Evolutionary conservation across 179 eudicot genomes (phyloP).

Genomic region (Beta lomatogona): DNA sequence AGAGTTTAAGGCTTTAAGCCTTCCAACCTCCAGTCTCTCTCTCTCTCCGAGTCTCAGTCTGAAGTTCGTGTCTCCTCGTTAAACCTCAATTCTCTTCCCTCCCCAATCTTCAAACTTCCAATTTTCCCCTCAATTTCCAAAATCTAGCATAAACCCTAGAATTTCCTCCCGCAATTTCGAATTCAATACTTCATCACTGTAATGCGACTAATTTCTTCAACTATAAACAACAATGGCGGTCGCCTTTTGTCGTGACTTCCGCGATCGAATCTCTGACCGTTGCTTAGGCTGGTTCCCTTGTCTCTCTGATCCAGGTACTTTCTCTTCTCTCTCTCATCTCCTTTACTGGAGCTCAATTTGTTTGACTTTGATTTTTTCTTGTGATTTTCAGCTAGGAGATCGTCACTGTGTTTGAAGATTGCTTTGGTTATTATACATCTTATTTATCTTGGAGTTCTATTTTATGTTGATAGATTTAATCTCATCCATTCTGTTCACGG

Average conservation of each 20-base stretch:
- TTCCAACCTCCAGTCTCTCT: no score
- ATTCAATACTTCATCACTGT: neutral
- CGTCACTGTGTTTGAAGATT: conserved; percentile 57
- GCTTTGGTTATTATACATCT: conserved; percentile 74
- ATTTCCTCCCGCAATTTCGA: neutral
- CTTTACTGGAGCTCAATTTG: neutral
- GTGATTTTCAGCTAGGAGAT: conserved; percentile 59
- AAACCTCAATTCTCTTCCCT: neutral
- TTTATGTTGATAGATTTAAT: conserved; percentile 49
- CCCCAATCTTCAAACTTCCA: neutral
- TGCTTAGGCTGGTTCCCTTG: conserved; percentile 66
- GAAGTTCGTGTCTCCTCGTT: no score
- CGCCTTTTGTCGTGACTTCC: conserved; percentile 36
- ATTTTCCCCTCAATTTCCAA: neutral
- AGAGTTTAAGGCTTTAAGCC: no score
- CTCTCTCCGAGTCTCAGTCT: no score
- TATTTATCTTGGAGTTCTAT: conserved; percentile 49
- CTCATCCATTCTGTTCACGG: conserved; percentile 45
- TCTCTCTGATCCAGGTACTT: conserved; percentile 83
- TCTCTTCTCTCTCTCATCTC: neutral
- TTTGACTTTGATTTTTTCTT: neutral
- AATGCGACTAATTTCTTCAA: neutral
- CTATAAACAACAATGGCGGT: conserved; percentile 37
- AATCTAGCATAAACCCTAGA: neutral
- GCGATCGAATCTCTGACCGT: conserved; percentile 52